Percentiles rank a stretch among this genome's conserved stretches.
Evolutionary conservation across 208 protist genomes (phyloP).

Genomic region (Wallacemonas collosoma): DNA sequence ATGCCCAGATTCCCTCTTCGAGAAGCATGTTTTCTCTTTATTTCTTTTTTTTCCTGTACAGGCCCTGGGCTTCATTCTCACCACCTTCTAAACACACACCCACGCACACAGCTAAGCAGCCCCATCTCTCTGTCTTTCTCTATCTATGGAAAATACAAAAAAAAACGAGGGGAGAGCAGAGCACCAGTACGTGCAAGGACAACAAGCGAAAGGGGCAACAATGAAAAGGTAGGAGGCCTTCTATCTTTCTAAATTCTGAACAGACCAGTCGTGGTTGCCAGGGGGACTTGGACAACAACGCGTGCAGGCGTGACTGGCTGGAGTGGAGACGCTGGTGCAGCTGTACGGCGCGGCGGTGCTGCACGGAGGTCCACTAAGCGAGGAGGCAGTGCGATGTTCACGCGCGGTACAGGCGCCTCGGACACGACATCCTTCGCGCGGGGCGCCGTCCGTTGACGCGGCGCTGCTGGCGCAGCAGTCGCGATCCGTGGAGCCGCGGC

Average conservation of each 20-base stretch:
- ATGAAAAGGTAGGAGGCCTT: background rate
- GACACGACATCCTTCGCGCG: background rate
- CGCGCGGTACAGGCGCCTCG: background rate
- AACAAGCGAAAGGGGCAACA: no score
- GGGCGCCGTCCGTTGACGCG: background rate
- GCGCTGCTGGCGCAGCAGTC: background rate
- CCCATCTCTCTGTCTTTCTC: no score
- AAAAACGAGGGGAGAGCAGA: background rate
- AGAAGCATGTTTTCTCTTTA: no score
- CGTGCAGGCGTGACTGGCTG: background rate
- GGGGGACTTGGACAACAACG: background rate
- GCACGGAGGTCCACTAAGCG: background rate
- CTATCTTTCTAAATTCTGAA: constrained; percentile 14
- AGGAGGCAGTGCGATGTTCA: background rate
- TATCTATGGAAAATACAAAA: background rate
- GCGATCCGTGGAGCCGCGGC: background rate
- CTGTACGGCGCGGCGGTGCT: background rate
- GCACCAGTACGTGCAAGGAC: no score
- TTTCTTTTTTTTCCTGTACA: no score
- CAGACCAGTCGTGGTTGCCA: background rate
- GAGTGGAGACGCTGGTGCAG: background rate
- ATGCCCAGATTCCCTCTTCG: no score
- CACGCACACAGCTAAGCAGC: no score
- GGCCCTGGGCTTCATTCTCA: no score
- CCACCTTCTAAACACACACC: no score